phyloP scores from a whole-genome alignment of 306 rosid genomes.

The Rubus parviflorus region DNA sequence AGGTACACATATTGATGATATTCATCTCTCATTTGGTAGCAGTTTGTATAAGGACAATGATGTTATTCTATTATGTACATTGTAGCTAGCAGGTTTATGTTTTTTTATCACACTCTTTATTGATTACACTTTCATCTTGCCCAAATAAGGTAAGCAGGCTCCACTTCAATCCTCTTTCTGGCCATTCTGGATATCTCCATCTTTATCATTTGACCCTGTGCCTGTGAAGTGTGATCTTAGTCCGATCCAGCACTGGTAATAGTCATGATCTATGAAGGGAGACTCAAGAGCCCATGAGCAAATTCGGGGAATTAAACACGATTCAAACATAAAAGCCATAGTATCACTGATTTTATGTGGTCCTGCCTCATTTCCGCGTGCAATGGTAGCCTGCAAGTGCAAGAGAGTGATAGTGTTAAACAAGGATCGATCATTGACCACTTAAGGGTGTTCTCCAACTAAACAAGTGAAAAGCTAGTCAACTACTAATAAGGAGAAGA shows the following conservation, averaged over 20 bases:
- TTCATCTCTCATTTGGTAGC: neutral
- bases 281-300: constrained; percentile 76
- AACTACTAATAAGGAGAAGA: neutral
- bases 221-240: constrained; percentile 63
- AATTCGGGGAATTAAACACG: constrained; percentile 74
- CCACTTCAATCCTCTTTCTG: constrained; percentile 11
- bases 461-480: neutral
- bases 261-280: constrained; percentile 73
- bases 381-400: constrained; percentile 62
- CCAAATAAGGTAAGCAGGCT: neutral
- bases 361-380: constrained; percentile 59
- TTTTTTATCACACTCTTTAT: neutral
- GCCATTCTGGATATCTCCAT: constrained; percentile 18
- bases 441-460: neutral
- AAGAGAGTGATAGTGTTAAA: neutral
- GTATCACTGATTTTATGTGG: constrained; percentile 65
- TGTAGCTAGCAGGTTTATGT: neutral
- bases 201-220: constrained; percentile 11
- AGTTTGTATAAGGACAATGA: neutral
- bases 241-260: constrained; percentile 94
- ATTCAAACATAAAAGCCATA: constrained; percentile 95
- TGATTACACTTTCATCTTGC: neutral
- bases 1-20: neutral
- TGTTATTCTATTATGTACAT: neutral
- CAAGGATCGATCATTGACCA: neutral